Evolutionary conservation across 768 basidiomycete species (phyloP).

Genomic region (Collybia sp.): DNA sequence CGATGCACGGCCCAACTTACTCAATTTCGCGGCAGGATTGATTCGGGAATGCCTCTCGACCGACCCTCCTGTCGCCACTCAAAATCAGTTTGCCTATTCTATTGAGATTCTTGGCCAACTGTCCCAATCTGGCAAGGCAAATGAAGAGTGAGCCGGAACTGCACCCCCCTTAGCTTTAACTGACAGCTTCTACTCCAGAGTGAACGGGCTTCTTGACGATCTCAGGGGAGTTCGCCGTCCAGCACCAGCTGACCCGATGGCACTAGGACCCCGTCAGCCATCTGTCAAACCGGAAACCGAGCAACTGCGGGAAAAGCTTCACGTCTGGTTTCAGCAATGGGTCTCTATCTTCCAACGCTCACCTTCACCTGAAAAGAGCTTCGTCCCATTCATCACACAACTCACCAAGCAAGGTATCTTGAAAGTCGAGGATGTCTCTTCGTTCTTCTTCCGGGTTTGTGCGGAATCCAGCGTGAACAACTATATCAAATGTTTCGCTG

Average conservation of each 20-base stretch:
- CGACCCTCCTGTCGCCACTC: conserved; percentile 77
- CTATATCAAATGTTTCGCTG: conserved; percentile 71
- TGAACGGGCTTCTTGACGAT: conserved; percentile 73
- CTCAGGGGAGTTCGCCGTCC: conserved; percentile 63
- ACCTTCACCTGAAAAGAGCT: conserved; percentile 87
- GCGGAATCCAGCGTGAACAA: conserved; percentile 90
- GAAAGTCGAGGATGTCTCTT: conserved; percentile 93
- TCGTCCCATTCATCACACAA: conserved; percentile 95
- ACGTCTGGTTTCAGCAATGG: conserved; percentile 92
- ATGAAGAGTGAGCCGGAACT: conserved; percentile 68
- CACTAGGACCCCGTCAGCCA: conserved; percentile 30
- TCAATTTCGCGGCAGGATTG: conserved; percentile 78
- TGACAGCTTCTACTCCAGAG: conserved; percentile 35
- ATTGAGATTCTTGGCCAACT: conserved; percentile 80
- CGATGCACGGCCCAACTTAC: conserved; percentile 71
- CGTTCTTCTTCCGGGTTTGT: conserved; percentile 98
- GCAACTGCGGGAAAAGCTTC: conserved; percentile 69
- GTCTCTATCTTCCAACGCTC: conserved; percentile 91
- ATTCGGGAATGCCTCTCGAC: conserved; percentile 83
- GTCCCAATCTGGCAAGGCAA: conserved; percentile 68
- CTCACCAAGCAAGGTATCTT: conserved; percentile 95
- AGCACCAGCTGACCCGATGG: conserved; percentile 26
- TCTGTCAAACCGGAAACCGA: conserved; percentile 68
- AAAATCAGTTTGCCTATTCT: conserved; percentile 73
- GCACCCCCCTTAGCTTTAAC: conserved; percentile 1